phyloP scores from a whole-genome alignment of 139 green algal species.

The Dunaliella primolecta region DNA sequence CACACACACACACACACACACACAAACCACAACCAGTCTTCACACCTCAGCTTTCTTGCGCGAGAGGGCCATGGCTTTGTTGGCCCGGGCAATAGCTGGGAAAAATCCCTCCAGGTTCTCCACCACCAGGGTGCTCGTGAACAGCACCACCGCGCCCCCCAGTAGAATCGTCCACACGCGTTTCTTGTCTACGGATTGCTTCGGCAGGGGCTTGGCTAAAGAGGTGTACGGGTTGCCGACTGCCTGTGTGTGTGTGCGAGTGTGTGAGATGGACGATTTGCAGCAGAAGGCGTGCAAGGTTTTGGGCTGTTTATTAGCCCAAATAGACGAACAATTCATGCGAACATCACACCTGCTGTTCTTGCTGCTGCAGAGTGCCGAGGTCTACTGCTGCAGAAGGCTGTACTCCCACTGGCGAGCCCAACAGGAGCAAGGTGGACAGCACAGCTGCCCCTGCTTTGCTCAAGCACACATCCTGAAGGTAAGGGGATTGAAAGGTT shows the following conservation, averaged over 20 bases:
- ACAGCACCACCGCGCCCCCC: slow-evolving; percentile 60
- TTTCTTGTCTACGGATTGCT: slow-evolving; percentile 67
- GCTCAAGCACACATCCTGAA: neutral
- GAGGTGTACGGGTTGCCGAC: slow-evolving; percentile 26
- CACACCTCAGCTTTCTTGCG: neutral
- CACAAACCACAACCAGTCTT: no score
- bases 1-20: neutral
- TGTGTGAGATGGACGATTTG: neutral
- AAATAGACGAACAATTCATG: no score
- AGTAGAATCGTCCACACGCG: slow-evolving; percentile 67
- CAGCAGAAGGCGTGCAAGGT: no score
- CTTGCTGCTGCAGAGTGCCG: no score
- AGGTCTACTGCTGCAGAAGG: neutral
- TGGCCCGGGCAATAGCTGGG: slow-evolving; percentile 73
- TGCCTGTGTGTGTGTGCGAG: neutral
- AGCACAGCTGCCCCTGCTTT: neutral
- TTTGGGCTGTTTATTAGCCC: no score
- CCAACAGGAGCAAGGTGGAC: neutral
- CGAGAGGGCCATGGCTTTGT: slow-evolving; percentile 55
- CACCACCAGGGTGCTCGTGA: slow-evolving; percentile 55
- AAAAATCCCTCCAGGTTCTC: slow-evolving; percentile 75
- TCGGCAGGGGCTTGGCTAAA: slow-evolving; percentile 55
- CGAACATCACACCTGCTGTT: no score
- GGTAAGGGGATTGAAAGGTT: no score
- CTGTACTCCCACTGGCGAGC: neutral